Evolutionary conservation across 306 rosid species (phyloP), one percentile per base, ranked within the genome.

Genomic region (Vicia sativa): DNA sequence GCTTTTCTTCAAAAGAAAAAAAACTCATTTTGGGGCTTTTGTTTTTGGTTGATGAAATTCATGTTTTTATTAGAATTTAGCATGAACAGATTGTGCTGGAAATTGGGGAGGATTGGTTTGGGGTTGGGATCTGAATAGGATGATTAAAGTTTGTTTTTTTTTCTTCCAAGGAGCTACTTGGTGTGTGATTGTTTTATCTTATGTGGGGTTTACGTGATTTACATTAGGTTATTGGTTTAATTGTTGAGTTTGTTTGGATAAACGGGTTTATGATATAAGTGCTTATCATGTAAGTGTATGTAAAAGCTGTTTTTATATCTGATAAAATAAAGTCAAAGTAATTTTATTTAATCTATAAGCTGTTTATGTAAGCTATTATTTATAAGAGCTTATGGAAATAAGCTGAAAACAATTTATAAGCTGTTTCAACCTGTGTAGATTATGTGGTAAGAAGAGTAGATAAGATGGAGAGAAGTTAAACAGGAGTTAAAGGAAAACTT

Each of bases 1-100:
- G 45, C 28, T 73, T 43, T 49, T 56, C 9, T 34, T 34, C 38
- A 7, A 34, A 34, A 31, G 6, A 34, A 2, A 34, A 31, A 31
- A 34, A 2, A 9, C 38, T 45, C 61, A 29, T 56, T 62, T 25
- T 41, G 72, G 43, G 65, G 60, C 2, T 60, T 11, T 23, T 53
- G 31, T 39, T 63, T 61, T 45, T 11, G 21, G 9, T 70, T 64
- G 46, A 25, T 64, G 46, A 23, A 62, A n/a, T 54, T 53, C 11
- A 18, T 71, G 38, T 14, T 45, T 58, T 74, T 29, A 35, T 19
- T 55, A 50, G 66, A 53, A 43, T 80, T 16, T 34, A 34, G 38
- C 7, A 34, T 34, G 38, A 34, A 7, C 2, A 31, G 38, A 34
- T 66, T 76, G 8, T 70, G 48, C 34, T 43, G 11, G 6, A 34